phyloP scores from a whole-genome alignment of 1,284 basidiomycete genomes.

The Fomitopsis palustris region DNA sequence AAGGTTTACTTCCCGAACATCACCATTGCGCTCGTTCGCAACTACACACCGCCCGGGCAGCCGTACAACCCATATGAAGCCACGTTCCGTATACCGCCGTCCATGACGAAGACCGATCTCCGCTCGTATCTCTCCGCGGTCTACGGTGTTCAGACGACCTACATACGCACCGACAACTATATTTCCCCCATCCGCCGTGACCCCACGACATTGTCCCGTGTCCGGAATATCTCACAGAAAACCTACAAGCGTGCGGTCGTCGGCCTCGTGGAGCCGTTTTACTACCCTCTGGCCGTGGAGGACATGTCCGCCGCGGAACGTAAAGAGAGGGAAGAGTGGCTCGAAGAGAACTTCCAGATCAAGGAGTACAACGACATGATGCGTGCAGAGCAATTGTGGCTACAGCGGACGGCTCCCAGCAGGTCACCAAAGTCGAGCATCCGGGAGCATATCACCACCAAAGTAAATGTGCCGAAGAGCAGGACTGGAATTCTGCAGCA shows the following conservation, averaged over 20 bases:
- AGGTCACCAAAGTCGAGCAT: constrained; percentile 9
- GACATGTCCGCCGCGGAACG: constrained; percentile 64
- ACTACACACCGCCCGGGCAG: constrained; percentile 72
- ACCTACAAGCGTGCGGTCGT: constrained; percentile 88
- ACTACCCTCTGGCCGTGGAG: constrained; percentile 79
- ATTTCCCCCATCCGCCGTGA: constrained; percentile 50
- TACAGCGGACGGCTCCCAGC: constrained; percentile 41
- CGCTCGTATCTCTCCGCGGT: constrained; percentile 81
- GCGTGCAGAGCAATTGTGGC: constrained; percentile 42
- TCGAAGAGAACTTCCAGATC: constrained; percentile 58
- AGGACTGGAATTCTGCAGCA: constrained; percentile 41
- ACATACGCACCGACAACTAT: constrained; percentile 92
- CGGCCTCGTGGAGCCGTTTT: constrained; percentile 86
- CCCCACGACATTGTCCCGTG: constrained; percentile 18
- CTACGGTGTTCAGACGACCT: constrained; percentile 87
- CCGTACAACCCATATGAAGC: constrained; percentile 94
- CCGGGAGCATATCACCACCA: constrained; percentile 10
- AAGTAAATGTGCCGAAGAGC: constrained; percentile 31
- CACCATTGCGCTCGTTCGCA: constrained; percentile 80
- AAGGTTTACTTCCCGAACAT: constrained; percentile 89
- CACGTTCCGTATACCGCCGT: constrained; percentile 86
- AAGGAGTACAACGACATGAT: constrained; percentile 37
- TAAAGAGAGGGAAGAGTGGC: constrained; percentile 49
- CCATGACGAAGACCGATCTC: constrained; percentile 89
- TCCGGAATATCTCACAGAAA: constrained; percentile 33